Conservation (phyloP, 192 early-diverging fungal genomes). For the Dissophora globulifera region DNA sequence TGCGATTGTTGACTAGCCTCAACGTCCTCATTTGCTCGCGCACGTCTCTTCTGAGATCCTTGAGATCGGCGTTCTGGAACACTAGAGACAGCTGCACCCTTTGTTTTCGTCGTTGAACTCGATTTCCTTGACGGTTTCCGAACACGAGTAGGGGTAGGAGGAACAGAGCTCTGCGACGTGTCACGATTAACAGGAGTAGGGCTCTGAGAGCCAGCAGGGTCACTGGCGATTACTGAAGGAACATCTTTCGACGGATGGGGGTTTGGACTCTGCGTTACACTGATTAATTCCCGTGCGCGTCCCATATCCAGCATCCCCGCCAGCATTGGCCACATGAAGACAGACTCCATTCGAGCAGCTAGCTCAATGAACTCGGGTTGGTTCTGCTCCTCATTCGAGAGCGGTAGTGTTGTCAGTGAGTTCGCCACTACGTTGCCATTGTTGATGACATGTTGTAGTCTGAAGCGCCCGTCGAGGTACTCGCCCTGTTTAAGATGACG, state of each 20-base stretch:
- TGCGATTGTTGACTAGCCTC: too few relatives aligned
- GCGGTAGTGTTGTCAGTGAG: background rate
- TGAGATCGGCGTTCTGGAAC: too few relatives aligned
- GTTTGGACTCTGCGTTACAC: background rate
- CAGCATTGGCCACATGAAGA: constrained; percentile 44
- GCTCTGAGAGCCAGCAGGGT: too few relatives aligned
- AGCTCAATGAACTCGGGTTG: constrained; percentile 31
- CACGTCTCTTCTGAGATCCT: too few relatives aligned
- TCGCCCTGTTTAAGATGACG: constrained; percentile 21
- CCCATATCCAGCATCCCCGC: constrained; percentile 42
- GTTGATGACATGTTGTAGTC: constrained; percentile 1
- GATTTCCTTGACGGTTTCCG: too few relatives aligned
- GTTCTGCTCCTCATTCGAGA: constrained; percentile 6
- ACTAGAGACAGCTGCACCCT: too few relatives aligned
- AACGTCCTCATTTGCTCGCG: too few relatives aligned
- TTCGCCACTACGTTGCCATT: background rate
- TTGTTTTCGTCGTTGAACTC: too few relatives aligned
- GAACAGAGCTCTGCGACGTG: too few relatives aligned
- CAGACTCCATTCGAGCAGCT: constrained; percentile 33
- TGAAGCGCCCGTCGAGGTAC: constrained; percentile 4
- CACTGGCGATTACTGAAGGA: background rate
- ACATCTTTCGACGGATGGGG: background rate
- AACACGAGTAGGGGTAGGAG: too few relatives aligned
- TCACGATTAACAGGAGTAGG: too few relatives aligned
- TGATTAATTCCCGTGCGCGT: constrained; percentile 1